These are phyloP conservation scores for Colletotrichum somersetense DNA, from an alignment of 2,329 filamentous ascomycete species.

Conservation along the genomic window DNA sequence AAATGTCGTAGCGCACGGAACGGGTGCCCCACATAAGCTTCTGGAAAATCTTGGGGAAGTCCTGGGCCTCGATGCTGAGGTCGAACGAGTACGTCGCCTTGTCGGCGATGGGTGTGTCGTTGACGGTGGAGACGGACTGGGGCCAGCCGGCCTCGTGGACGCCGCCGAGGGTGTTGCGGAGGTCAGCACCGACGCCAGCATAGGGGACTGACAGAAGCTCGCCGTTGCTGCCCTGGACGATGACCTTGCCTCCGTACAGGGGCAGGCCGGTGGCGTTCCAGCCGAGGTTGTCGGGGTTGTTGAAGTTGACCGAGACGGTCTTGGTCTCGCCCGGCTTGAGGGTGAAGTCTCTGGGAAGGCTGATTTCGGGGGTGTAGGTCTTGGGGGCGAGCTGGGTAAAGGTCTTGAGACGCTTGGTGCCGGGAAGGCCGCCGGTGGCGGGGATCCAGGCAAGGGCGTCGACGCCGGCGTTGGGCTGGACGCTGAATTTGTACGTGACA, in stretches of 20 bases:
- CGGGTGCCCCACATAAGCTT: slow-evolving; percentile 45
- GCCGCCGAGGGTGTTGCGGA: slow-evolving; percentile 36
- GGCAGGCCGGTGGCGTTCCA: slow-evolving; percentile 46
- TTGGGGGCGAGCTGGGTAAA: slow-evolving; percentile 45
- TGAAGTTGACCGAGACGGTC: slow-evolving; percentile 47
- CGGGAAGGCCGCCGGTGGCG: slow-evolving; percentile 3
- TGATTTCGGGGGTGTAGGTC: slow-evolving; percentile 38
- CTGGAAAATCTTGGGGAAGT: slow-evolving; percentile 43
- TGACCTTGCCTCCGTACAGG: slow-evolving; percentile 52
- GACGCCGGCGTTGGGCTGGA: slow-evolving; percentile 51
- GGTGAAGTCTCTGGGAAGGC: slow-evolving; percentile 44
- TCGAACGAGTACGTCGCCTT: slow-evolving; percentile 38
- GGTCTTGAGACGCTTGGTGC: slow-evolving; percentile 40
- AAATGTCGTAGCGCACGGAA: slow-evolving; percentile 44
- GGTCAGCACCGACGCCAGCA: slow-evolving; percentile 43
- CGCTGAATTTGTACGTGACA: slow-evolving; percentile 50
- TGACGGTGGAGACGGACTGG: slow-evolving; percentile 22
- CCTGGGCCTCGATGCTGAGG: slow-evolving; percentile 40
- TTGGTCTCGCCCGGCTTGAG: slow-evolving; percentile 47
- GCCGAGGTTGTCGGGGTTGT: slow-evolving; percentile 45
- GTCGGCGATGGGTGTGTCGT: slow-evolving; percentile 32
- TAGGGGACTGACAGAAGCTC: slow-evolving; percentile 60
- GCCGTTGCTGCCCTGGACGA: slow-evolving; percentile 53
- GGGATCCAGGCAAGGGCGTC: slow-evolving; percentile 49
- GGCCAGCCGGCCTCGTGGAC: slow-evolving; percentile 42